phyloP scores from a whole-genome alignment of 768 basidiomycete species.

The Tylopilus vinaceipallidus region DNA sequence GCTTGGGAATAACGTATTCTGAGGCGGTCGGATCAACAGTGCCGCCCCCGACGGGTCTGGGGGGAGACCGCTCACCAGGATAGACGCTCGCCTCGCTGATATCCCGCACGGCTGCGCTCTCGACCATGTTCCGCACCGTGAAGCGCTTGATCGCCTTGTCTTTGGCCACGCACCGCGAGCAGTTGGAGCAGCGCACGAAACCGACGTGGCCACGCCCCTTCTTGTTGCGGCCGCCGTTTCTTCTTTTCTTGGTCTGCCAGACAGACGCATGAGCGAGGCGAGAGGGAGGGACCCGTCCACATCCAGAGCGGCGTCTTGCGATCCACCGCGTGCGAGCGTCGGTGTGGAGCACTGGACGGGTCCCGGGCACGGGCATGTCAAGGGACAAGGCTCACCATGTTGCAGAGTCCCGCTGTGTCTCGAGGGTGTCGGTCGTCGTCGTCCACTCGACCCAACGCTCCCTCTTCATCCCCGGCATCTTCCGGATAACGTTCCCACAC shows the following conservation, averaged over 20 bases:
- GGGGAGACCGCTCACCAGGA: slow-evolving; percentile 58
- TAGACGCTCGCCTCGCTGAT: slow-evolving; percentile 96
- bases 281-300: slow-evolving; percentile 11
- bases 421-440: slow-evolving; percentile 20
- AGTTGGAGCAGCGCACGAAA: slow-evolving; percentile 98
- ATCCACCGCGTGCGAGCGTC: slow-evolving; percentile 8
- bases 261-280: neutral
- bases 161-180: slow-evolving; percentile 96
- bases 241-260: slow-evolving; percentile 93
- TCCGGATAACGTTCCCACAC: slow-evolving; percentile 25
- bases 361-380: slow-evolving; percentile 4
- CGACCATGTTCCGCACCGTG: slow-evolving; percentile 99
- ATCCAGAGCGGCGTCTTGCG: slow-evolving; percentile 6
- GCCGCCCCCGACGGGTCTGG: neutral
- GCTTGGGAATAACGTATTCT: slow-evolving; percentile 96
- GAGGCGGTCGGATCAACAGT: neutral
- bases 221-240: slow-evolving; percentile 99
- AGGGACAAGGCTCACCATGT: slow-evolving; percentile 29
- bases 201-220: slow-evolving; percentile 95
- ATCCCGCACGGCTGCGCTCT: slow-evolving; percentile 96
- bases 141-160: slow-evolving; percentile 99
- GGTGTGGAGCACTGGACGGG: neutral
- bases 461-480: slow-evolving; percentile 16
- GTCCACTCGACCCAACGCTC: slow-evolving; percentile 1
- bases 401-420: slow-evolving; percentile 22